Evolutionary conservation across 164 flowering plant genomes (phyloP), one percentile per base, ranked within the genome.

Genomic region (Tinospora cordifolia): DNA sequence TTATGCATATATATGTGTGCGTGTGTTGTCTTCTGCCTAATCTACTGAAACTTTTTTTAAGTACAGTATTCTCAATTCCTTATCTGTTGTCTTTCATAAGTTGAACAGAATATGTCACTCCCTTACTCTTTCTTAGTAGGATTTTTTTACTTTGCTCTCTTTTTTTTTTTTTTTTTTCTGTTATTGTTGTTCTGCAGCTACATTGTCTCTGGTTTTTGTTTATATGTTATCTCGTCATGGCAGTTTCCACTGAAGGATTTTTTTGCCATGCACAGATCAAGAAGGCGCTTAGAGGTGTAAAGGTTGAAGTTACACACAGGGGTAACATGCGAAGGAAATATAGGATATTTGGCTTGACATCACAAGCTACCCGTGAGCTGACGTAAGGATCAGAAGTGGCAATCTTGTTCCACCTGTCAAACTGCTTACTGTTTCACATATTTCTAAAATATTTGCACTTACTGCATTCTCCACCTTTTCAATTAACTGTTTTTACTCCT

Each of bases 281-380:
- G 75, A 90, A 90, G 76, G 92, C 96, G 30, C 83, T 87, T 5
- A 86, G 92, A 76, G 92, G 91, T 68, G 87, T 90, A 54, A 90
- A 84, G 73, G 92, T 90, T 65, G 96, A 90, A 78, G 96, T 90
- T 47, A 90, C 91, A 3, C 92, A 90, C 63, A 83, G 88, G 6
- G 97, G 91, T 1, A 85, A 85, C 65, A 83, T 87, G 89, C 90
- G 97, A 10, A 83, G 93, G 66, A 89, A 90, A 58, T 88, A 91
- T 72, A 87, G 95, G 3, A 87, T 95, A 49, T 84, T 90, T 67
- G 94, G 95, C 14, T 72, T 95, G 63, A 84, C 99, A 15, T 75
- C 95, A 0, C 90, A 88, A 68, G 85, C 94, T 39, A 85, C 93
- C 6, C 71, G 88, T 41, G 93, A 91, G 71, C 76, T 90, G 58